Percentiles rank a stretch among this genome's conserved stretches.
phyloP scores from a whole-genome alignment of 176 grass and related monocot species.

The Metroxylon sagu region DNA sequence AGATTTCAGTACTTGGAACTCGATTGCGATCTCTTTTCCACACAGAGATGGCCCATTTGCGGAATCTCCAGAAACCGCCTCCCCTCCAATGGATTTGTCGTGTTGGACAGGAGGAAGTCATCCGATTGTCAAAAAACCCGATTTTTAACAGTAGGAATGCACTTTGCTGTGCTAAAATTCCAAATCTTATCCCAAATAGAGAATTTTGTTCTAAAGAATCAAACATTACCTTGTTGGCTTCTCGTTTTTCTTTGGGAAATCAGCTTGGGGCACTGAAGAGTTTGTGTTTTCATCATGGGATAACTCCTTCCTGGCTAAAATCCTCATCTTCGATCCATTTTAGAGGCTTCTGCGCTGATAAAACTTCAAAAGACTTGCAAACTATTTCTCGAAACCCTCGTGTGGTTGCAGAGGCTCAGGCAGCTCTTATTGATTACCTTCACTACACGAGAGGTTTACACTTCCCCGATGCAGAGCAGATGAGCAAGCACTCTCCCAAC shows the following conservation, averaged over 20 bases:
- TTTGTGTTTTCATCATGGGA: background rate
- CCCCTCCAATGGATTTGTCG: slow-evolving; percentile 21
- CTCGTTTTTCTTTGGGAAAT: background rate
- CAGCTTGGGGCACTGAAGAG: background rate
- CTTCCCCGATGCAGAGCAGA: slow-evolving; percentile 46
- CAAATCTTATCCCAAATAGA: background rate
- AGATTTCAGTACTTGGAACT: too few species aligned
- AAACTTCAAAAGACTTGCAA: background rate
- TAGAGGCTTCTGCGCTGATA: background rate
- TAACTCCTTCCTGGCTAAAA: background rate
- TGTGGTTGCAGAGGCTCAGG: slow-evolving; percentile 9
- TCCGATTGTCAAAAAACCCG: background rate
- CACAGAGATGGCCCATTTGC: slow-evolving; percentile 24
- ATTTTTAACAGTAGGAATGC: background rate
- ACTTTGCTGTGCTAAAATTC: background rate
- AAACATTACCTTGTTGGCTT: too few species aligned
- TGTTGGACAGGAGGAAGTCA: background rate
- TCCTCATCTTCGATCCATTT: background rate
- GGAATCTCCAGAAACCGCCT: slow-evolving; percentile 1
- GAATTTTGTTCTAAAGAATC: background rate
- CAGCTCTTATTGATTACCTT: slow-evolving; percentile 50
- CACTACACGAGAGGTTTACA: slow-evolving; percentile 31
- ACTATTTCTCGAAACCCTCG: background rate
- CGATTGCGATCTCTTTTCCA: too few species aligned
- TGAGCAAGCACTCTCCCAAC: slow-evolving; percentile 35